These are phyloP conservation scores for Macaranga tanarius DNA, from an alignment of 441 rosid species.

Conservation along the genomic window DNA sequence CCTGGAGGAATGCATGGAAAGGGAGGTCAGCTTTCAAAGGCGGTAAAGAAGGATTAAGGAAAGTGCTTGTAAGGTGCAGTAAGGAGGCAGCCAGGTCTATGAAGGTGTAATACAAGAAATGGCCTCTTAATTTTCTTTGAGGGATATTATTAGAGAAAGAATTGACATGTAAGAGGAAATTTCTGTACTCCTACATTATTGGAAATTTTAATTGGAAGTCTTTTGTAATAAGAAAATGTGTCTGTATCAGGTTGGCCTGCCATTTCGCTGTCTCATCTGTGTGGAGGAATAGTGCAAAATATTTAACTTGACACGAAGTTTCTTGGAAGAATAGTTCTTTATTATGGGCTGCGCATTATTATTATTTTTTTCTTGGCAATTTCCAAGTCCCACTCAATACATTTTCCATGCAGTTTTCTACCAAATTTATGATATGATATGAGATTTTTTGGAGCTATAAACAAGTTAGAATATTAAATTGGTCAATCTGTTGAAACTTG, in stretches of 20 bases:
- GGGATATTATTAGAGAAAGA: too few relatives aligned
- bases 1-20: conserved; percentile 4
- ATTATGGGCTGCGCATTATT: neutral
- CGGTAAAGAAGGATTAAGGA: conserved; percentile 12
- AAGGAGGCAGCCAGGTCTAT: neutral
- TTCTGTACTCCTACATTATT: conserved; percentile 16
- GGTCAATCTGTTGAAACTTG: neutral
- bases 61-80: conserved; percentile 20
- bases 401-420: neutral
- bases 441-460: neutral
- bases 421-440: neutral
- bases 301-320: too few relatives aligned
- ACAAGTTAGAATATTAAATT: neutral
- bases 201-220: neutral
- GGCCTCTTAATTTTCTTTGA: neutral
- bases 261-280: too few relatives aligned
- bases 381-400: neutral
- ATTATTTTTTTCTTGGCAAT: neutral
- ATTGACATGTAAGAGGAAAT: too few relatives aligned
- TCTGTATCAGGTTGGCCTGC: too few relatives aligned
- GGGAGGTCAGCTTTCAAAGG: conserved; percentile 16
- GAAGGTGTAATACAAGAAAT: too few relatives aligned
- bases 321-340: too few relatives aligned
- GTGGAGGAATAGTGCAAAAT: too few relatives aligned
- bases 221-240: neutral